phyloP scores from a whole-genome alignment of 768 basidiomycete genomes.

The Collybia mongolica region DNA sequence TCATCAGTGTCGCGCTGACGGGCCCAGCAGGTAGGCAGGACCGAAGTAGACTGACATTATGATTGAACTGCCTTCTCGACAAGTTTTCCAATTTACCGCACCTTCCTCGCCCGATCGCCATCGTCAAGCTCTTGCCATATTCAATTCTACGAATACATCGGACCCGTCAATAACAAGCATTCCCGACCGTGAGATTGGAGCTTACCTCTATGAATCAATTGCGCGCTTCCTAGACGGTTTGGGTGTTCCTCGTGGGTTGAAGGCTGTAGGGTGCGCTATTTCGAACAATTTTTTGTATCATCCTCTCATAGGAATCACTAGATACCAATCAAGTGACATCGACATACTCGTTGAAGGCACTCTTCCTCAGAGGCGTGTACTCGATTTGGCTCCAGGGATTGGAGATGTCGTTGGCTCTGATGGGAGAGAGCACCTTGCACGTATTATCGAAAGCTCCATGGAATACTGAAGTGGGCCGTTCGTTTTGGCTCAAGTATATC shows the following conservation, averaged over 20 bases:
- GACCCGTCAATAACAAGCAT: slow-evolving; percentile 73
- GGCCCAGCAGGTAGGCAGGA: slow-evolving; percentile 69
- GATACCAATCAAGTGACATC: slow-evolving; percentile 68
- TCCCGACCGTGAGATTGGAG: slow-evolving; percentile 77
- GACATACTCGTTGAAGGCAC: slow-evolving; percentile 85
- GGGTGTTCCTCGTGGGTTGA: slow-evolving; percentile 83
- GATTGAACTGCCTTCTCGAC: background rate
- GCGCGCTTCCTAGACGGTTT: slow-evolving; percentile 85
- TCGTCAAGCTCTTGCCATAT: slow-evolving; percentile 84
- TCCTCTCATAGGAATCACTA: slow-evolving; percentile 13
- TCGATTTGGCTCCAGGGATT: slow-evolving; percentile 91
- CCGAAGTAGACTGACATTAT: background rate
- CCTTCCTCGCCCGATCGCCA: slow-evolving; percentile 92
- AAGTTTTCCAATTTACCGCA: slow-evolving; percentile 93
- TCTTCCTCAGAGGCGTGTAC: slow-evolving; percentile 85
- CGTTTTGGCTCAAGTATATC: too few species aligned
- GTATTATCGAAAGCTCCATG: slow-evolving; percentile 77
- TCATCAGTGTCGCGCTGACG: slow-evolving; percentile 73
- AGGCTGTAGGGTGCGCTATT: slow-evolving; percentile 61
- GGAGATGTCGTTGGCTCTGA: slow-evolving; percentile 82
- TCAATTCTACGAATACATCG: slow-evolving; percentile 61
- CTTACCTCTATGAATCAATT: slow-evolving; percentile 80
- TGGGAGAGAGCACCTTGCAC: slow-evolving; percentile 77
- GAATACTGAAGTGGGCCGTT: slow-evolving; percentile 52
- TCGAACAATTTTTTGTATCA: background rate